These are phyloP conservation scores for Chaetomiaceae sp. DNA, from an alignment of 2,329 filamentous ascomycete genomes.

Conservation along the genomic window DNA sequence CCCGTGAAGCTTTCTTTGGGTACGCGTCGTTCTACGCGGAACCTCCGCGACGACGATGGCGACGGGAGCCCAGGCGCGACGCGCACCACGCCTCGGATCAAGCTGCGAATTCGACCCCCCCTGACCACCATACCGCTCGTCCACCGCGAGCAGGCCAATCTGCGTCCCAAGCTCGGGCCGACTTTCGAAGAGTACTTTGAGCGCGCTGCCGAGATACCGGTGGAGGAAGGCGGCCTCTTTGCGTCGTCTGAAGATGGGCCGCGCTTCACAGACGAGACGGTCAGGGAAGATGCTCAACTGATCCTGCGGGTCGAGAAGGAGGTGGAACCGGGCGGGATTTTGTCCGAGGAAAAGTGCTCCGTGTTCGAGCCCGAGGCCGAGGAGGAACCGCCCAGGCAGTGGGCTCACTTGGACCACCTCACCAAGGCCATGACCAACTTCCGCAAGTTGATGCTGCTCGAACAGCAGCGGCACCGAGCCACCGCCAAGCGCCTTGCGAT, in stretches of 20 bases:
- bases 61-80: constrained; percentile 19
- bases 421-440: constrained; percentile 76
- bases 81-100: constrained; percentile 43
- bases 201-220: constrained; percentile 46
- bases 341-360: constrained; percentile 67
- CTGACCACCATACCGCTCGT: constrained; percentile 51
- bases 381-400: constrained; percentile 73
- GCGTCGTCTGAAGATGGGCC: constrained; percentile 51
- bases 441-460: constrained; percentile 70
- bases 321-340: constrained; percentile 66
- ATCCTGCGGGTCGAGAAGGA: constrained; percentile 69
- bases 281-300: constrained; percentile 63
- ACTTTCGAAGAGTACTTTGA: constrained; percentile 57
- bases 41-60: constrained; percentile 30
- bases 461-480: constrained; percentile 73
- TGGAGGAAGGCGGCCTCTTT: constrained; percentile 54
- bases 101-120: constrained; percentile 42
- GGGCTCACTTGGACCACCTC: constrained; percentile 83
- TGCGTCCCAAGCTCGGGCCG: constrained; percentile 48
- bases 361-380: constrained; percentile 67
- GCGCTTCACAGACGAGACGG: constrained; percentile 56
- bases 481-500: constrained; percentile 75
- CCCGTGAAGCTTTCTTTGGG: constrained; percentile 39
- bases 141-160: constrained; percentile 54
- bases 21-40: constrained; percentile 41